Base-by-base conservation (phyloP, 306 rosid species). In the Casuarina equisetifolia region DNA sequence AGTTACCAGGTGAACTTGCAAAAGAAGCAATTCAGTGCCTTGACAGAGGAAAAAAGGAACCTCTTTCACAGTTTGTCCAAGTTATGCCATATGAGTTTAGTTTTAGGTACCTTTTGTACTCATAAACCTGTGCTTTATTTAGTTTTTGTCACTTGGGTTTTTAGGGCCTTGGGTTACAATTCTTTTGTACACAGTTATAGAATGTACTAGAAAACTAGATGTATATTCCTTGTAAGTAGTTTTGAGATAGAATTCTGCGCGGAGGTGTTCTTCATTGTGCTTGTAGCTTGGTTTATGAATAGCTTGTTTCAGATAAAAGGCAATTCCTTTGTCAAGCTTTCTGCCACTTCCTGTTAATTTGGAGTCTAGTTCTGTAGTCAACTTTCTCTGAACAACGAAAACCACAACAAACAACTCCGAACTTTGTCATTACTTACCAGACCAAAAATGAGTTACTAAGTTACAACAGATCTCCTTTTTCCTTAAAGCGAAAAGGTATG, bases 91-190 rank as follows among this genome's bases (percentile, higher is more conserved):
- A 95, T 75, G 97, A 95, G 42, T 95, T 95, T 85, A 87, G 83
- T 74, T 95, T 95, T 92, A 92, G 99, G 90, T 95, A 95, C 84
- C 89, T 95, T 72, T 74, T 95, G 36, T 86, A 81, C 90, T 84
- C 86, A 78, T 76, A 70, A n/a, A 43, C 36, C 45, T 75, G 76
- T 77, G n/a, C 38, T 46, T 42, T 36, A 45, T 49, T 67, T 10
- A 51, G 3, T 74, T 69, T 80, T 70, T 74, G 25, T 53, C 58
- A 10, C 62, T 76, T 83, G 78, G 69, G 45, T 58, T 59, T 19
- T 12, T 74, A 73, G 75, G 84, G 61, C 55, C 62, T 73, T 79
- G 76, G 81, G 76, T 72, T 84, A 76, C 75, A 78, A 80, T 78
- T 86, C 83, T 92, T 82, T 84, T 92, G 88, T 86, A 86, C 69